These are phyloP conservation scores for Clavispora phyllophila DNA, from an alignment of 805 yeast species.

Conservation along the genomic window DNA sequence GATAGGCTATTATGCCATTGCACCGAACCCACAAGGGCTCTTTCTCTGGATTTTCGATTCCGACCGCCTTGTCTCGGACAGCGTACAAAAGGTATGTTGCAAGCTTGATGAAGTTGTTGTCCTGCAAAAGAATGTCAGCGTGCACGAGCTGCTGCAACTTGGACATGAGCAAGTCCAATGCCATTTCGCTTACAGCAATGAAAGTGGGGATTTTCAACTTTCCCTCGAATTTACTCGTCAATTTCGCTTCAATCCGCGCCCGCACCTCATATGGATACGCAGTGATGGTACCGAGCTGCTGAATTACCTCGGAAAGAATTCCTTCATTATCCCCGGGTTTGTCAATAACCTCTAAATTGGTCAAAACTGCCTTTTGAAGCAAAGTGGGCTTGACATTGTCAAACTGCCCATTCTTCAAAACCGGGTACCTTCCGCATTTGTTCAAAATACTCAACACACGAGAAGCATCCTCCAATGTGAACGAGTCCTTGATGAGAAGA, in stretches of 20 bases:
- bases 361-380: constrained; percentile 57
- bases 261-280: constrained; percentile 60
- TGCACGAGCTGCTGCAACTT: constrained; percentile 30
- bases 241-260: constrained; percentile 50
- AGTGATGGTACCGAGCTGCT: constrained; percentile 49
- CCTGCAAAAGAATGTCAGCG: constrained; percentile 34
- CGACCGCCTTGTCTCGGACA: constrained; percentile 40
- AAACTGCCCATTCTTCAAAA: constrained; percentile 50
- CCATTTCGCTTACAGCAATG: constrained; percentile 49
- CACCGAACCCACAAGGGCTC: constrained; percentile 54
- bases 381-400: constrained; percentile 53
- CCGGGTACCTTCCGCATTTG: constrained; percentile 67
- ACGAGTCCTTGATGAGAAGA: constrained; percentile 23
- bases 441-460: constrained; percentile 55
- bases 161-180: constrained; percentile 37
- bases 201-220: constrained; percentile 56
- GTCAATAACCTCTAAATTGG: constrained; percentile 36
- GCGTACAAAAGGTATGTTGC: constrained; percentile 50
- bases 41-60: constrained; percentile 17
- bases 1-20: constrained; percentile 32
- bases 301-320: constrained; percentile 43
- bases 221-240: constrained; percentile 32
- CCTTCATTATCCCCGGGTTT: constrained; percentile 18
- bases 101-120: constrained; percentile 42
- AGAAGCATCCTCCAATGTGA: constrained; percentile 36